Conservation (phyloP, 106 monocot genomes). For the Phalaenopsis equestris region DNA sequence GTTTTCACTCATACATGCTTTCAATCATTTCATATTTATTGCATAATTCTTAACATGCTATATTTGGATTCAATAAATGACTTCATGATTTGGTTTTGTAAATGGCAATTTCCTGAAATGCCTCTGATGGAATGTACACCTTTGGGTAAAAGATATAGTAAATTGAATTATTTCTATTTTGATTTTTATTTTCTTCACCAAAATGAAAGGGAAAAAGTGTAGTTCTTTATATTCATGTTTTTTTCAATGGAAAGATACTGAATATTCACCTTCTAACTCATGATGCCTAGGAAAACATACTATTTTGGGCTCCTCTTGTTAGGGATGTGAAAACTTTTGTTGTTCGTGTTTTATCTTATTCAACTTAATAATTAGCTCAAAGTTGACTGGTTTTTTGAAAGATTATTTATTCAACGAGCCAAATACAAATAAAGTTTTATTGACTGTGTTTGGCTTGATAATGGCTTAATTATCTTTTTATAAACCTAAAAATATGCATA, state of each 20-base stretch:
- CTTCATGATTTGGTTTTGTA: neutral
- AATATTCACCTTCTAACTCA: neutral
- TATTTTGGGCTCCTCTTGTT: neutral
- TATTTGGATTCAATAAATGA: too few species aligned
- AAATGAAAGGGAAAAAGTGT: neutral
- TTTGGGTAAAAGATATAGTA: neutral
- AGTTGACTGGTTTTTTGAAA: too few species aligned
- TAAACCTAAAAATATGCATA: too few species aligned
- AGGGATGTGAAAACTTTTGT: neutral
- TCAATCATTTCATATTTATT: too few species aligned
- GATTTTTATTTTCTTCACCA: neutral
- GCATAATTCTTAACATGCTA: too few species aligned
- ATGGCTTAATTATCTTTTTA: too few species aligned
- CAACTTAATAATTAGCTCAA: too few species aligned
- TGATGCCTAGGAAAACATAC: neutral
- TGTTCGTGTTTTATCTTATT: neutral
- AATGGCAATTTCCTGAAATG: neutral
- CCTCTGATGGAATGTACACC: neutral
- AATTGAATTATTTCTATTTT: neutral
- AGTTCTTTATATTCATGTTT: neutral
- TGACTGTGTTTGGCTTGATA: too few species aligned
- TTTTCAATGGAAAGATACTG: neutral
- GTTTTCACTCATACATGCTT: too few species aligned
- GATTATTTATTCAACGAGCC: too few species aligned
- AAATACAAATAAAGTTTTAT: too few species aligned